phyloP scores from a whole-genome alignment of 805 yeast species.

The Isabelozyma heimii region DNA sequence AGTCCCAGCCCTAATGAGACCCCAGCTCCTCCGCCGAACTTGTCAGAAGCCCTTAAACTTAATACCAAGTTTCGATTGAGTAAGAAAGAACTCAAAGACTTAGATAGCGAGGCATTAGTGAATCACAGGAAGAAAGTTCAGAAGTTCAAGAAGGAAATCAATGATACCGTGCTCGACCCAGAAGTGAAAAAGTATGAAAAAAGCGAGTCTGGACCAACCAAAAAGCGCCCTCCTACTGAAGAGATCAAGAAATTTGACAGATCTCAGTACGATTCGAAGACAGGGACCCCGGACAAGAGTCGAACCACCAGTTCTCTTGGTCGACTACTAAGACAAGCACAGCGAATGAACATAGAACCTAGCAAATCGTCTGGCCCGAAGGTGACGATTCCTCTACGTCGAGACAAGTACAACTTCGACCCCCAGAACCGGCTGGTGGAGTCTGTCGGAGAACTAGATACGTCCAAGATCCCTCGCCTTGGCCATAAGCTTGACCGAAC shows the following conservation, averaged over 20 bases:
- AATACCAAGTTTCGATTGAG: conserved; percentile 1
- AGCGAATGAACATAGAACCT: not conserved
- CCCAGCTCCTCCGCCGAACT: not conserved
- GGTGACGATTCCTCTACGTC: not conserved
- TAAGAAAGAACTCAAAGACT: not conserved
- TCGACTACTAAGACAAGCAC: not conserved
- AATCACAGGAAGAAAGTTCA: not conserved
- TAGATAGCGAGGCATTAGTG: not conserved
- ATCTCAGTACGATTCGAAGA: not conserved
- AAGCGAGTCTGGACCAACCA: not conserved
- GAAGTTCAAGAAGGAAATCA: not conserved
- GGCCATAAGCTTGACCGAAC: conserved; percentile 69
- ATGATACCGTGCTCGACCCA: not conserved
- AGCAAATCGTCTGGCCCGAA: not conserved
- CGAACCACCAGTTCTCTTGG: not conserved
- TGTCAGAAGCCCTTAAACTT: not conserved
- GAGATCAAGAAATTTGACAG: not conserved
- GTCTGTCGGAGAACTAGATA: conserved; percentile 10
- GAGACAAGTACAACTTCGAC: not conserved
- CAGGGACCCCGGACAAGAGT: not conserved
- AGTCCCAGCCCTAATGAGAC: not conserved
- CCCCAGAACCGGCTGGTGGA: not conserved
- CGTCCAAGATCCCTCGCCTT: conserved; percentile 48
- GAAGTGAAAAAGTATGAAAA: not conserved
- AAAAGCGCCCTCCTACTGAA: not conserved